phyloP scores from a whole-genome alignment of 495 filamentous ascomycete genomes.

The Opeltia flavorubescens region DNA sequence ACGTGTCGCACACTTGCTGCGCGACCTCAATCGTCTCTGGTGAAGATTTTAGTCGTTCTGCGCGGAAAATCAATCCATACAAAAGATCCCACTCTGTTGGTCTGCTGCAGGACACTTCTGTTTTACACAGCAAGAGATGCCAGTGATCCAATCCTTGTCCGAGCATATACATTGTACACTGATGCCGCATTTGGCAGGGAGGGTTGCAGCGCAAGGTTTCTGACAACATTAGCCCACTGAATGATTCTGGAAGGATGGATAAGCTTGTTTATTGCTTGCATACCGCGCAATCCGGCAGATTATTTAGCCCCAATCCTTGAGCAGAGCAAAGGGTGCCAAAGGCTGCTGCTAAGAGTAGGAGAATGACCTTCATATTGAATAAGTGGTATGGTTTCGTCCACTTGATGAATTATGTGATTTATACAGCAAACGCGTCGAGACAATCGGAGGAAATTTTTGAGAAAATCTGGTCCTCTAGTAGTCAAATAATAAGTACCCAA shows the following conservation, averaged over 20 bases:
- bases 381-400: no score
- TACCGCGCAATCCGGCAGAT: constrained; percentile 42
- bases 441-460: no score
- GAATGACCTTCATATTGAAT: constrained; percentile 27
- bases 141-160: constrained; percentile 39
- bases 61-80: no score
- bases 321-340: constrained; percentile 22
- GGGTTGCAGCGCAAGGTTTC: constrained; percentile 38
- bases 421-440: no score
- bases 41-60: no score
- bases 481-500: no score
- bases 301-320: constrained; percentile 26
- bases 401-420: no score
- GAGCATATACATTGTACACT: constrained; percentile 58
- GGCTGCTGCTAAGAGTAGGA: constrained; percentile 14
- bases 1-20: constrained; percentile 31
- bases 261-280: constrained; percentile 15
- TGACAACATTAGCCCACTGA: constrained; percentile 16
- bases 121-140: constrained; percentile 54
- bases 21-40: constrained; percentile 38
- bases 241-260: constrained; percentile 4
- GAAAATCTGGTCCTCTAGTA: no score
- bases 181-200: constrained; percentile 35
- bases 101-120: constrained; percentile 37
- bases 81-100: constrained; percentile 39